Conservation (phyloP, 2,329 filamentous ascomycete genomes). For the Fusarium sp. region DNA sequence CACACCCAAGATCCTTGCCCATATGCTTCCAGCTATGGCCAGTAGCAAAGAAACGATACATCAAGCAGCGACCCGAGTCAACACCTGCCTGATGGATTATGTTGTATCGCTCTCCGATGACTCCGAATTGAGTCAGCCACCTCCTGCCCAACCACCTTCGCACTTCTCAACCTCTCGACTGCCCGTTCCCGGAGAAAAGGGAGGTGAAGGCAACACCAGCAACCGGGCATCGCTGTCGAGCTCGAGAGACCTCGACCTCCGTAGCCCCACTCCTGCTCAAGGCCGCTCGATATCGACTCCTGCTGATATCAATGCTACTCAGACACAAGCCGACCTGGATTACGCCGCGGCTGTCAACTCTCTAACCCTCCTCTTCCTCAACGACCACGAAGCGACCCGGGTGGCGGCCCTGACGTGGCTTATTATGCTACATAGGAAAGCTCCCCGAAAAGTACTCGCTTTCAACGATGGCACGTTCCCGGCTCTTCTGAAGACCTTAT, state of each 20-base stretch:
- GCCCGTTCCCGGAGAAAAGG: constrained; percentile 59
- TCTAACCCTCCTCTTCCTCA: constrained; percentile 91
- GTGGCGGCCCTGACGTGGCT: constrained; percentile 96
- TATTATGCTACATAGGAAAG: constrained; percentile 97
- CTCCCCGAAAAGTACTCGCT: constrained; percentile 90
- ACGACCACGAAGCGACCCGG: constrained; percentile 95
- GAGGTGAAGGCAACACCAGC: constrained; percentile 61
- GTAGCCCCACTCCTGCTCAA: constrained; percentile 65
- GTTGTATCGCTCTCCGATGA: constrained; percentile 92
- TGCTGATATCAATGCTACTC: constrained; percentile 57
- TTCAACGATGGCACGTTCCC: constrained; percentile 99
- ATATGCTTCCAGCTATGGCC: constrained; percentile 93
- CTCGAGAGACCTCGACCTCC: constrained; percentile 66
- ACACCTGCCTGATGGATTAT: constrained; percentile 91
- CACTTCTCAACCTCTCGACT: constrained; percentile 57
- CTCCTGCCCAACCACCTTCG: constrained; percentile 46
- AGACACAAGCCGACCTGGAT: constrained; percentile 80
- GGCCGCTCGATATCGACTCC: constrained; percentile 63
- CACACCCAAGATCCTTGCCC: constrained; percentile 89
- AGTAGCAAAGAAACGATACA: constrained; percentile 91
- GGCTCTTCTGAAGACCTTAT: constrained; percentile 93
- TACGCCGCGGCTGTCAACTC: constrained; percentile 96
- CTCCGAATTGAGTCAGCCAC: constrained; percentile 50
- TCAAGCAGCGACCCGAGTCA: constrained; percentile 88
- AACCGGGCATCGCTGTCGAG: constrained; percentile 66